A percentile compares a stretch with the other conserved stretches of the same genome.
Evolutionary conservation across 2,329 filamentous ascomycete species (phyloP).

Genomic region (Cadophora sp.): DNA sequence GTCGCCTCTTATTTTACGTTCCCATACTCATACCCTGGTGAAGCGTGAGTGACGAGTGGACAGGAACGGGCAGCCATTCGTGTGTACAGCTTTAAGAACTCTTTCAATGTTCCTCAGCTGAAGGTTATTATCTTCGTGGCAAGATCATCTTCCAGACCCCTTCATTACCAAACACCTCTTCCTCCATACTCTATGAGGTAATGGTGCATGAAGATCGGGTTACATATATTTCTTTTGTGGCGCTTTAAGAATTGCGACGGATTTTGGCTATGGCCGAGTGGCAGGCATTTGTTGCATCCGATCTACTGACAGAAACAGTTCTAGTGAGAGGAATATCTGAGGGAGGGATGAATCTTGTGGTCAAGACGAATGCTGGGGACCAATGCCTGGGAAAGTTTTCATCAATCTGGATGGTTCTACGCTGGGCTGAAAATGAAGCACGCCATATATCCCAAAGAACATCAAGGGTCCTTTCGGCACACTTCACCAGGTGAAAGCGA

Average conservation of each 20-base stretch:
- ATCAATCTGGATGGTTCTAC: background rate
- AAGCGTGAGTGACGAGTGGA: constrained; percentile 27
- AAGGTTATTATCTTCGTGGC: constrained; percentile 58
- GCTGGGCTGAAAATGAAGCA: background rate
- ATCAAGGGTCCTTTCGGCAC: too few relatives aligned
- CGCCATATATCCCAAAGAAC: background rate
- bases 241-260: background rate
- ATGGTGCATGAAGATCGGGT: constrained; percentile 69
- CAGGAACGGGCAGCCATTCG: constrained; percentile 49
- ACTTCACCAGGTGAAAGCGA: too few relatives aligned
- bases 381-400: background rate
- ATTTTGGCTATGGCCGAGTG: background rate
- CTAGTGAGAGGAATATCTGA: background rate
- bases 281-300: background rate
- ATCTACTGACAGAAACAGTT: background rate
- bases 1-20: background rate
- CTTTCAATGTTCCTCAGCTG: constrained; percentile 52
- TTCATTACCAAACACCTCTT: constrained; percentile 72
- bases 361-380: background rate
- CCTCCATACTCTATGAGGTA: constrained; percentile 54
- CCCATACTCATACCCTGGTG: constrained; percentile 4
- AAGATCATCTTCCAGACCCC: constrained; percentile 50
- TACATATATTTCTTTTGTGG: constrained; percentile 35
- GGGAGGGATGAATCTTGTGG: background rate
- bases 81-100: constrained; percentile 57